Conservation (phyloP, 805 yeast species). For the Yarrowia yakushimensis region DNA sequence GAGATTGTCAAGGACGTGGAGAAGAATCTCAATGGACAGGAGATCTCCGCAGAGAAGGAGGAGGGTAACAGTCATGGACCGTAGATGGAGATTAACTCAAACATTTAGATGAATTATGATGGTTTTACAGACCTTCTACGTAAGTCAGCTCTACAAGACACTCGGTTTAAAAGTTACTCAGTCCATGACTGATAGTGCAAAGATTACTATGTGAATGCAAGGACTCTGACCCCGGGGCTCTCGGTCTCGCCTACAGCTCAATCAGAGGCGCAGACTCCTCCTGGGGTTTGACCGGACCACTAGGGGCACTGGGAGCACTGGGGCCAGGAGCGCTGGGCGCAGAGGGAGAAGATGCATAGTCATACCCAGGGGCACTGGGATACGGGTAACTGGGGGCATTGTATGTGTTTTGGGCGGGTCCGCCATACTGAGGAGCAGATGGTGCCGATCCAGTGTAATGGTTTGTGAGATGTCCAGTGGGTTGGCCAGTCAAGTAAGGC, state of each 20-base stretch:
- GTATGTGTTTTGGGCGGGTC: neutral
- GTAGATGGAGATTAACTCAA: neutral
- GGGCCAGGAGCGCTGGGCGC: slow-evolving; percentile 12
- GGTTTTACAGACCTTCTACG: no score
- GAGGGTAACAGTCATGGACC: slow-evolving; percentile 27
- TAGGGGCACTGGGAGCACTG: neutral
- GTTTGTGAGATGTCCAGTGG: neutral
- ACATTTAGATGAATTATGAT: no score
- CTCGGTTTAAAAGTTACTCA: no score
- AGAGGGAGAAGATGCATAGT: slow-evolving; percentile 16
- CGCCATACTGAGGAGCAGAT: slow-evolving; percentile 2
- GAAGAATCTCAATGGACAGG: slow-evolving; percentile 51
- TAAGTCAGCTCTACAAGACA: no score
- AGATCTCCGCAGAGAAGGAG: slow-evolving; percentile 59
- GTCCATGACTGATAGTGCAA: no score
- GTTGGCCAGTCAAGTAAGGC: neutral
- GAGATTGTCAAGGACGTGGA: slow-evolving; percentile 48
- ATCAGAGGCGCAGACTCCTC: slow-evolving; percentile 19
- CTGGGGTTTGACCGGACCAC: neutral
- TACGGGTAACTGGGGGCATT: neutral
- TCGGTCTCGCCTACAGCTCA: neutral
- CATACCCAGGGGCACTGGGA: neutral
- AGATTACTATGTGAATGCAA: no score
- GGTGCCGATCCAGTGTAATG: neutral
- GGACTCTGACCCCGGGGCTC: no score